Evolutionary conservation across 2,329 filamentous ascomycete genomes (phyloP), one percentile per base, ranked within the genome.

Genomic region (Xylaria multiplex): DNA sequence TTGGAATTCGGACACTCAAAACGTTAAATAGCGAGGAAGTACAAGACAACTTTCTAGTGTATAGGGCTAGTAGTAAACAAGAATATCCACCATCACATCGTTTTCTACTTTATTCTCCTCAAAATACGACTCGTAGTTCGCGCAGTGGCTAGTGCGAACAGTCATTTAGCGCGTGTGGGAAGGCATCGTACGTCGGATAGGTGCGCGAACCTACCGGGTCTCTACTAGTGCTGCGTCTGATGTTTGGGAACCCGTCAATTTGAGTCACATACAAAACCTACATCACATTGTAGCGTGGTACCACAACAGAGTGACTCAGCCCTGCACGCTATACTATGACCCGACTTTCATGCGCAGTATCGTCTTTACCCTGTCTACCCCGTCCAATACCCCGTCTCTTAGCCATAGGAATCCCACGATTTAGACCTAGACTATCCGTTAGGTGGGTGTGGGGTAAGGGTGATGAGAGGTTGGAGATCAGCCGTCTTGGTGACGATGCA

Each of bases 221-320:
- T 49, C 32, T 35, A 32, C 42, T 13, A 52, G 6, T 19, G 27
- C 4, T 8, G 16, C 27, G 2, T 6, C 27, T 9, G n/a, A 35
- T 35, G 6, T 11, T 32, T 19, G 49, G 35, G 13, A 16, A 16
- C 19, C 6, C 35, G 11, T 58, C n/a, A 6, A 13, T 37, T 54
- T 54, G 54, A 57, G 40, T 52, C 45, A 46, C 50, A 27, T 30
- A 50, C 14, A 24, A 56, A n/a, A 53, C 19, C 40, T 32, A 42
- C 32, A 56, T 55, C 32, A 27, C 50, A 65, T 55, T 56, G 30
- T 58, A 32, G 53, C 52, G 22, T 55, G 16, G 40, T 54, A 27
- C 24, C 11, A 24, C 16, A 46, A 40, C 19, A 62, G 27, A 45
- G 49, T 66, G 64, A 66, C 59, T 66, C 64, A 63, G 55, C 55